Evolutionary conservation across 352 stramenopile species (phyloP).

Genomic region (Peronosclerospora sorghi): DNA sequence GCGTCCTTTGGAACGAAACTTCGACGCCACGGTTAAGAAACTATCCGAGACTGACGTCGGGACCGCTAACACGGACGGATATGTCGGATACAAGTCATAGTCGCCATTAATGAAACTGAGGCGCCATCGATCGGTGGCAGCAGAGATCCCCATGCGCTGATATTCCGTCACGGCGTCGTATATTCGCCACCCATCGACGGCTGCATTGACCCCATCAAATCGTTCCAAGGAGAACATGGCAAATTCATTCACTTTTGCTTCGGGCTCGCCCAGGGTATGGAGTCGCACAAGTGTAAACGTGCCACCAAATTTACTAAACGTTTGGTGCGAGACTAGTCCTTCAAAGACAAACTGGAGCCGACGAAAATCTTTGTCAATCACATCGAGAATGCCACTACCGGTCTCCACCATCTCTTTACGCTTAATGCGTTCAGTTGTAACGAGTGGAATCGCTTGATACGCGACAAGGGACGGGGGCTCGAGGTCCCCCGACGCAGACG

Average conservation of each 20-base stretch:
- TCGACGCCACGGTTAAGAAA: conserved; percentile 50
- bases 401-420: conserved; percentile 66
- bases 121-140: conserved; percentile 45
- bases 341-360: conserved; percentile 67
- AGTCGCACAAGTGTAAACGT: conserved; percentile 50
- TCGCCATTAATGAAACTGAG: conserved; percentile 55
- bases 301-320: conserved; percentile 65
- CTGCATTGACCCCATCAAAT: conserved; percentile 27
- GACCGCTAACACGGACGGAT: conserved; percentile 66
- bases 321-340: conserved; percentile 64
- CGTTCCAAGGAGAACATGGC: conserved; percentile 46
- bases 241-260: conserved; percentile 43
- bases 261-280: conserved; percentile 44
- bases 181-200: conserved; percentile 47
- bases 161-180: conserved; percentile 68
- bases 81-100: conserved; percentile 67
- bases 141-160: conserved; percentile 46
- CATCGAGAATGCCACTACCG: conserved; percentile 54
- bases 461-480: conserved; percentile 26
- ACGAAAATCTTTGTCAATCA: conserved; percentile 76
- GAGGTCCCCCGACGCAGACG: conserved; percentile 32
- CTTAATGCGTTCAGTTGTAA: conserved; percentile 65
- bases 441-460: conserved; percentile 62
- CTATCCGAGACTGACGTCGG: conserved; percentile 51
- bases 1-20: conserved; percentile 75